Evolutionary conservation across 2,329 filamentous ascomycete species (phyloP).

Genomic region (Leptographium flavum): DNA sequence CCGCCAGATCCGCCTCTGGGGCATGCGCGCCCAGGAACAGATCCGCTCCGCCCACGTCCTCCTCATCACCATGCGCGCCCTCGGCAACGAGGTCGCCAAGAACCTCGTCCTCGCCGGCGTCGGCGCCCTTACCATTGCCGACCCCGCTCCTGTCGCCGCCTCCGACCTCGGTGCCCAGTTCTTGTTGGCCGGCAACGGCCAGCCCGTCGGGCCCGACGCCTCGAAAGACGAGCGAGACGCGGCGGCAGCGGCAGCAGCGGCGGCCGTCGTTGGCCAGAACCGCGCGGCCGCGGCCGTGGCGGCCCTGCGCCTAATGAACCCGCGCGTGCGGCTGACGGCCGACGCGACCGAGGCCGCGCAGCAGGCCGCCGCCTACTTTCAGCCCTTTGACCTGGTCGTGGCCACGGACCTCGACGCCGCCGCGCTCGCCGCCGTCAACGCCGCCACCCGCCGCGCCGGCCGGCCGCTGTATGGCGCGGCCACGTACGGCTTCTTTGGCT

Average conservation of each 20-base stretch:
- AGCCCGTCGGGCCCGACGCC: neutral
- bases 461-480: slow-evolving; percentile 81
- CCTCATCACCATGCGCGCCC: slow-evolving; percentile 71
- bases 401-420: slow-evolving; percentile 74
- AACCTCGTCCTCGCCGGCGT: slow-evolving; percentile 92
- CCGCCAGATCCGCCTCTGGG: slow-evolving; percentile 93
- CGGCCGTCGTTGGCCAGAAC: slow-evolving; percentile 63
- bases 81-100: slow-evolving; percentile 92
- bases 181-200: slow-evolving; percentile 41
- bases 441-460: slow-evolving; percentile 62
- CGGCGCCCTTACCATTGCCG: slow-evolving; percentile 76
- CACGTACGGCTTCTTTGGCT: slow-evolving; percentile 83
- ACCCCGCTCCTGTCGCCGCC: slow-evolving; percentile 60
- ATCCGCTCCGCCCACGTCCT: slow-evolving; percentile 84
- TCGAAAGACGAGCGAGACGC: slow-evolving; percentile 63
- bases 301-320: slow-evolving; percentile 78
- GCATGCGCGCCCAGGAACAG: slow-evolving; percentile 84
- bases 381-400: slow-evolving; percentile 70
- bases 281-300: slow-evolving; percentile 67
- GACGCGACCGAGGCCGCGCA: slow-evolving; percentile 53
- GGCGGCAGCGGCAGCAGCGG: slow-evolving; percentile 62
- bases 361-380: slow-evolving; percentile 63
- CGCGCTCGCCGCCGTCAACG: slow-evolving; percentile 68
- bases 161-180: slow-evolving; percentile 74
- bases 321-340: slow-evolving; percentile 62